Percentiles rank a stretch among this genome's conserved stretches.
Conservation (phyloP, 306 rosid genomes). For the Trifolium fragiferum region DNA sequence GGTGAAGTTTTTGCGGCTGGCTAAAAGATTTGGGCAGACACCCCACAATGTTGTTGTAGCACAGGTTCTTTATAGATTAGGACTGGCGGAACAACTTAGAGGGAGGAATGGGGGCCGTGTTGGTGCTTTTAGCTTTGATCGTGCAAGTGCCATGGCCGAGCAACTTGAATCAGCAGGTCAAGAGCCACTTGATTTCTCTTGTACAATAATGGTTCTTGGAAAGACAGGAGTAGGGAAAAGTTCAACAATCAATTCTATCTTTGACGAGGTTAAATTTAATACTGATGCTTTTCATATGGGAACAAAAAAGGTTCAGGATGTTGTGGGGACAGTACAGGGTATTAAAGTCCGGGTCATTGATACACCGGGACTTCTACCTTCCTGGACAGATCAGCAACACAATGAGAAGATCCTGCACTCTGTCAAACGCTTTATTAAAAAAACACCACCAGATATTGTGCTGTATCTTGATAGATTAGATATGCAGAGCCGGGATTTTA, state of each 20-base stretch:
- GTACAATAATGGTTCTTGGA: slow-evolving; percentile 98
- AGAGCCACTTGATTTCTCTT: slow-evolving; percentile 93
- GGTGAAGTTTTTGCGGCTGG: slow-evolving; percentile 90
- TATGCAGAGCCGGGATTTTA: slow-evolving; percentile 89
- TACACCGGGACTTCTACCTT: slow-evolving; percentile 94
- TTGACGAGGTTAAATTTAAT: slow-evolving; percentile 84
- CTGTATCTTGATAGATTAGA: slow-evolving; percentile 94
- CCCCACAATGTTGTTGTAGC: slow-evolving; percentile 99
- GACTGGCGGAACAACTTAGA: slow-evolving; percentile 94
- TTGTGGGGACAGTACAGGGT: slow-evolving; percentile 94
- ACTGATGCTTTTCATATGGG: slow-evolving; percentile 92
- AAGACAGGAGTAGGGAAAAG: slow-evolving; percentile 98
- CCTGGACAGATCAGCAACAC: slow-evolving; percentile 84
- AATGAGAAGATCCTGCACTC: slow-evolving; percentile 90
- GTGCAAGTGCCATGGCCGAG: slow-evolving; percentile 99
- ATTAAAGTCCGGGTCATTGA: slow-evolving; percentile 93
- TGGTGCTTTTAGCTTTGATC: slow-evolving; percentile 97
- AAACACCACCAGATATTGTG: slow-evolving; percentile 95
- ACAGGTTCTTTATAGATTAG: slow-evolving; percentile 95
- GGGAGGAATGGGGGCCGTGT: slow-evolving; percentile 98
- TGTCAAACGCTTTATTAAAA: slow-evolving; percentile 80
- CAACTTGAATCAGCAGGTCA: slow-evolving; percentile 96
- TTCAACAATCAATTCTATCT: slow-evolving; percentile 96
- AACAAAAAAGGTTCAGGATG: slow-evolving; percentile 96
- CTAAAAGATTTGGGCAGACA: slow-evolving; percentile 96